Base-by-base conservation (phyloP, 2,329 filamentous ascomycete genomes). In the Nemania serpens region DNA sequence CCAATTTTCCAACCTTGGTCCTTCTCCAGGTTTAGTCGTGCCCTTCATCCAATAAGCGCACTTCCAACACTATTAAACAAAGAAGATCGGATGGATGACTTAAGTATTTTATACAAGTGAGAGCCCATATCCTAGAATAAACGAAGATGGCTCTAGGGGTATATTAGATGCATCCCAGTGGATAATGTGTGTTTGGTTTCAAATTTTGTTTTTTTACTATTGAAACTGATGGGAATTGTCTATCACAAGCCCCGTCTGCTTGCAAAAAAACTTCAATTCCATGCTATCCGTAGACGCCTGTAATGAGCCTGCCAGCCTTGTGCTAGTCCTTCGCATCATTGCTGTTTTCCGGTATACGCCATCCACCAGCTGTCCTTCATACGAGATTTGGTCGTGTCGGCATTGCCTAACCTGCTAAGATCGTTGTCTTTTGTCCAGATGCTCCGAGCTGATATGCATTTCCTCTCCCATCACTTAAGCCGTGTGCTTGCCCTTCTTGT, bases 211-310 rank as follows among this genome's bases (percentile, higher is more conserved):
- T 13, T 63, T 61, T 64, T 56, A 50, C 43, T 63, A 65, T 59
- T 68, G 68, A 65, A 70, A 70, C 68, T 66, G 66, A 68, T 64
- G 61, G 67, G 68, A 68, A 71, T 70, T 68, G 67, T 70, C 70
- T 64, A 71, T 66, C 69, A 68, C 69, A 71, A 69, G 70, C 62
- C 63, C 69, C 66, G 63, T 66, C 67, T 68, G 71, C 72, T 71
- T 71, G 71, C 45, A 54, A 66, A 61, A 61, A 46, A 69, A 70
- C 69, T 29, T 72, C 73, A 81, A 81, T 81, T 79, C 79, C 77
- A 80, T 81, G 78, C 77, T 81, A 80, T 81, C 78, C 80, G 79
- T 77, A 80, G 80, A 84, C 81, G 82, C 82, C 82, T 76, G 76
- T 79, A 73, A 76, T 80, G 77, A 71, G 70, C 58, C 65, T 66